phyloP scores from a whole-genome alignment of 2,329 filamentous ascomycete genomes.

The Raffaelea ambrosiae region DNA sequence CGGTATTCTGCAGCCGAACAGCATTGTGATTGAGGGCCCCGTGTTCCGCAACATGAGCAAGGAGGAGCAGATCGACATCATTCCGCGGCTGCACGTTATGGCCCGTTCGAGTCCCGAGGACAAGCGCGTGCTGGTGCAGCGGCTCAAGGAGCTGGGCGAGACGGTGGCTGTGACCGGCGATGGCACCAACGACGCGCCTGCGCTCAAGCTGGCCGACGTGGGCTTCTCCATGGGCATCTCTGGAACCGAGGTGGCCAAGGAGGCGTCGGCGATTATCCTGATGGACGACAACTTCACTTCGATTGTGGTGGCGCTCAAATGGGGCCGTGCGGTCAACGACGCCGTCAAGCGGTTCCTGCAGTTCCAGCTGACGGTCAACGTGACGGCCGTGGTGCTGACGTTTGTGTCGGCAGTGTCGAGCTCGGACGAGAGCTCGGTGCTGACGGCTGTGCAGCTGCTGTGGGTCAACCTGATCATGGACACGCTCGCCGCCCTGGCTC shows the following conservation, averaged over 20 bases:
- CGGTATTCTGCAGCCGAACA: conserved; percentile 61
- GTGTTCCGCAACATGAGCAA: conserved; percentile 65
- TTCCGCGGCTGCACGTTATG: conserved; percentile 62
- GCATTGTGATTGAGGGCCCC: conserved; percentile 69
- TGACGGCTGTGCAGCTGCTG: conserved; percentile 83
- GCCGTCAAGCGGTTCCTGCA: conserved; percentile 70
- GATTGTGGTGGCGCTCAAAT: conserved; percentile 77
- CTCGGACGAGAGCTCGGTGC: conserved; percentile 59
- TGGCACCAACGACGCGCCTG: conserved; percentile 76
- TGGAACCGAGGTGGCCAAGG: conserved; percentile 76
- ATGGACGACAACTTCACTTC: conserved; percentile 85
- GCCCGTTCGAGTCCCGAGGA: conserved; percentile 70
- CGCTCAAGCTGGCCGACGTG: conserved; percentile 71
- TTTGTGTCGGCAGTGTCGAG: conserved; percentile 80
- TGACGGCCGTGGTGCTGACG: conserved; percentile 79
- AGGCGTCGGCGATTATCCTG: conserved; percentile 75
- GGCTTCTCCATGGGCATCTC: conserved; percentile 82
- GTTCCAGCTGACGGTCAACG: conserved; percentile 80
- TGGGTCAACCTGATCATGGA: conserved; percentile 99
- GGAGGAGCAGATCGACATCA: conserved; percentile 56
- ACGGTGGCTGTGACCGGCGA: conserved; percentile 78
- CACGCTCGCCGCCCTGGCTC: conserved; percentile 79
- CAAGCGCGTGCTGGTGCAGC: conserved; percentile 64
- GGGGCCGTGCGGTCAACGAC: conserved; percentile 71
- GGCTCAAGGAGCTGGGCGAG: conserved; percentile 63